Conservation (phyloP, 2,329 filamentous ascomycete species). For the Ciborinia camelliae region DNA sequence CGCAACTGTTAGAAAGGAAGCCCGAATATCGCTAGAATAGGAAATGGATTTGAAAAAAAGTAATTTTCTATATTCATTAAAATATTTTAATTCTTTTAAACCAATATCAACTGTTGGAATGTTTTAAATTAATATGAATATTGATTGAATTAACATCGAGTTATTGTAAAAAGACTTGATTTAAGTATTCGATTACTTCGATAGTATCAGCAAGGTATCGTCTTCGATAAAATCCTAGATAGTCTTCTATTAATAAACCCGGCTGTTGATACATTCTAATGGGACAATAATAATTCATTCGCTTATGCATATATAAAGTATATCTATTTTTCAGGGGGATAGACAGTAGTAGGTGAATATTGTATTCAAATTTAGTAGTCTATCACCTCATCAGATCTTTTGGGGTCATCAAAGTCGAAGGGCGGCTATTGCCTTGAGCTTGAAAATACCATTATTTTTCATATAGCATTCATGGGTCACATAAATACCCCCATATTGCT, state of each 20-base stretch:
- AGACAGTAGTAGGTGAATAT: not conserved
- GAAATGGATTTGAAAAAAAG: too few relatives aligned
- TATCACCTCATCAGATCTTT: not conserved
- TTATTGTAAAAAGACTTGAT: too few relatives aligned
- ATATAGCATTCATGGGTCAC: not conserved
- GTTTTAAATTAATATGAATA: too few relatives aligned
- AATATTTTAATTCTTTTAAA: too few relatives aligned
- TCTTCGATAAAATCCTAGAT: too few relatives aligned
- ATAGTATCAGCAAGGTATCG: too few relatives aligned
- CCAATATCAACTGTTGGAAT: too few relatives aligned
- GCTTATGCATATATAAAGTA: conserved; percentile 13
- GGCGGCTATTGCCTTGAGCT: not conserved
- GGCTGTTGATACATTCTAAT: not conserved
- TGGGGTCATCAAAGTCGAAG: not conserved
- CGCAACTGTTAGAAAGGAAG: too few relatives aligned
- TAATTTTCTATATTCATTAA: too few relatives aligned
- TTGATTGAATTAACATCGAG: too few relatives aligned
- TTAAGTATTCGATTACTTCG: too few relatives aligned
- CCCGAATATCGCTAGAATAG: not conserved
- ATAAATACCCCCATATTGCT: not conserved
- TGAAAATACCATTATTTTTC: not conserved
- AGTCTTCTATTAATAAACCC: conserved; percentile 1
- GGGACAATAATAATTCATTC: conserved; percentile 8
- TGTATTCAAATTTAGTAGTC: not conserved
- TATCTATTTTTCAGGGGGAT: conserved; percentile 12